Base-by-base conservation (phyloP, 331 rosid genomes). In the Acacia concinna region DNA sequence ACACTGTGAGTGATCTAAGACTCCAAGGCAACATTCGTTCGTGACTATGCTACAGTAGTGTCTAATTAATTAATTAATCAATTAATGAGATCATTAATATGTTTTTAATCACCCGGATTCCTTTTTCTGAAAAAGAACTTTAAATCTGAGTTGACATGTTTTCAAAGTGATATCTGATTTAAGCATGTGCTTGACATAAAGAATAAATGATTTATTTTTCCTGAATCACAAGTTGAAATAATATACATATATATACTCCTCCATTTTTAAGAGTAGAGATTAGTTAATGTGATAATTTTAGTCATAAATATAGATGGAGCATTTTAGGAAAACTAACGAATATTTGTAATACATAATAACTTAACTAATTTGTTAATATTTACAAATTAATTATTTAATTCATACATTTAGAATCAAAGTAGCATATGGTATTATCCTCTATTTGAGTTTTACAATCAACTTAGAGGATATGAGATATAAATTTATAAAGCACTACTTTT, bases 1-100 rank as follows among this genome's bases (percentile, higher is more conserved):
- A 86, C 89, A 30, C 52, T 62, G 77, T 73, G 66, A 77, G 38
- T 44, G 81, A 68, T 68, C 78, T 77, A 27, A 21, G 37, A 15
- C 76, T 73, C 76, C 66, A 35, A 21, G 37, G 35, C 76, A 57
- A 49, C 20, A 49, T 79, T 37, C 44, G 8, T 75, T 30, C 35
- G 8, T 56, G 56, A 62, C 49, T 17, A 67, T 21, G 14, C n/a
- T 8, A 11, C 0, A 38, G 10, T 23, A 30, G 73, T 46, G 78
- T 74, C 77, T 52, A 65, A 34, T 20, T 69, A 46, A 14, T 17
- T 46, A 71, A 46, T 71, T 51, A 51, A 51, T 51, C 0, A 46
- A 46, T 43, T 18, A 64, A 78, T 13, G 12, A 25, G 5, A 32
- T 13, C 7, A 31, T 60, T 13, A 28, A 62, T 31, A 15, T 62